phyloP scores from a whole-genome alignment of 2,329 filamentous ascomycete genomes.

The Torrubiellomyces zombiae region DNA sequence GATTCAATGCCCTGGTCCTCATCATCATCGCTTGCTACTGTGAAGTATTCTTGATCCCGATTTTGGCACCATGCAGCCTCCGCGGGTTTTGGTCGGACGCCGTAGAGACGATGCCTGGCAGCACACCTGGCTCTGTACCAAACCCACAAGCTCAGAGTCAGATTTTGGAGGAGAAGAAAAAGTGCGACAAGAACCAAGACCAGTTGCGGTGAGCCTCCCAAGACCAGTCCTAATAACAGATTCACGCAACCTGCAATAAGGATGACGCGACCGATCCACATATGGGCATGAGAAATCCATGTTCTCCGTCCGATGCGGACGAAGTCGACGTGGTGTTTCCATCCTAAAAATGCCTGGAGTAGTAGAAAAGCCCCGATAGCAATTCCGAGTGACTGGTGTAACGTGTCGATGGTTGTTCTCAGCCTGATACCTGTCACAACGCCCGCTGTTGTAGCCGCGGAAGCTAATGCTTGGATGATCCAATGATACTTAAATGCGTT shows the following conservation, averaged over 20 bases:
- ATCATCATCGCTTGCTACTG: neutral
- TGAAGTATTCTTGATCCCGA: neutral
- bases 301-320: slow-evolving; percentile 7
- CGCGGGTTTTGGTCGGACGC: too few species aligned
- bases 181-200: neutral
- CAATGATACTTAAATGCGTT: slow-evolving; percentile 7
- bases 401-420: slow-evolving; percentile 1
- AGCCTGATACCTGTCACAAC: slow-evolving; percentile 2
- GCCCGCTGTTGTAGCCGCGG: slow-evolving; percentile 2
- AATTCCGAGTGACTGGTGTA: slow-evolving; percentile 6
- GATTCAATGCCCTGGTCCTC: neutral
- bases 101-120: neutral
- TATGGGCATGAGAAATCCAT: slow-evolving; percentile 6
- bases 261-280: slow-evolving; percentile 5
- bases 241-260: slow-evolving; percentile 5
- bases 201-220: slow-evolving; percentile 1
- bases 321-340: slow-evolving; percentile 8
- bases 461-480: slow-evolving; percentile 5
- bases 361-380: slow-evolving; percentile 3
- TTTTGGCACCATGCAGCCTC: neutral
- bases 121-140: neutral
- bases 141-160: neutral
- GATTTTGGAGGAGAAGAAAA: neutral
- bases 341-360: slow-evolving; percentile 5
- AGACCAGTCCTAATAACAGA: slow-evolving; percentile 1